Evolutionary conservation across 345 rosid genomes (phyloP).

Genomic region (Geranium rotundifolium): DNA sequence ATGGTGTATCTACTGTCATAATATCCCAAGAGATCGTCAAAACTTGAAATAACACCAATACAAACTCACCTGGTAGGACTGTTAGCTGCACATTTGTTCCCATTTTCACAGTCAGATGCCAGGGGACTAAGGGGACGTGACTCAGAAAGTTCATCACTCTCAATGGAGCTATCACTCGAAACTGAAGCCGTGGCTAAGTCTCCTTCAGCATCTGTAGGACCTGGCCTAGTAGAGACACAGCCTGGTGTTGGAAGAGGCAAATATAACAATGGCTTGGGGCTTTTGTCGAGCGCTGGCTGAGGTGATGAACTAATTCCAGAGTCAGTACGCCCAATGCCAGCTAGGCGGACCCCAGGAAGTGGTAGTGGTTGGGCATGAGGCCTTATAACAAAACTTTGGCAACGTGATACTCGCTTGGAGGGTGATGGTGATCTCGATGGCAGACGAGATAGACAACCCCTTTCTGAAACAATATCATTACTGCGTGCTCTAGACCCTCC

Average conservation of each 20-base stretch:
- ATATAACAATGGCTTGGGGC: constrained; percentile 24
- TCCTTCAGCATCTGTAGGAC: constrained; percentile 36
- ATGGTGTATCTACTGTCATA: too few relatives aligned
- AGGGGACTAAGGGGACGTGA: constrained; percentile 52
- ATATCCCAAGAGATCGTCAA: background rate
- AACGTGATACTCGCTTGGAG: constrained; percentile 54
- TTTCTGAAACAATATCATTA: constrained; percentile 43
- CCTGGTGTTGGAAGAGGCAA: constrained; percentile 62
- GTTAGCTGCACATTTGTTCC: constrained; percentile 35
- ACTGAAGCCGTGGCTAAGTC: constrained; percentile 58
- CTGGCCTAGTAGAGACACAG: constrained; percentile 29
- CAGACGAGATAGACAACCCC: constrained; percentile 53
- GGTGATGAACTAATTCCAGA: constrained; percentile 35
- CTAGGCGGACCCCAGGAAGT: constrained; percentile 41
- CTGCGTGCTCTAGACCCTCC: constrained; percentile 36
- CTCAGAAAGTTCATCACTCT: constrained; percentile 51
- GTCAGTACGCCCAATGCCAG: constrained; percentile 29
- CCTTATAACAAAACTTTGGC: constrained; percentile 76
- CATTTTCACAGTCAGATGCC: constrained; percentile 68
- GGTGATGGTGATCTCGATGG: constrained; percentile 72
- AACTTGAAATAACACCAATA: background rate
- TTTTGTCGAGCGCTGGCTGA: constrained; percentile 36
- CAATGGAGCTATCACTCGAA: constrained; percentile 55
- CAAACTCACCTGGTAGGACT: constrained; percentile 53
- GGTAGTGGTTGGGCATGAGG: constrained; percentile 79